Conservation (phyloP, 2,329 filamentous ascomycete genomes). For the Penicillium occitanis region DNA sequence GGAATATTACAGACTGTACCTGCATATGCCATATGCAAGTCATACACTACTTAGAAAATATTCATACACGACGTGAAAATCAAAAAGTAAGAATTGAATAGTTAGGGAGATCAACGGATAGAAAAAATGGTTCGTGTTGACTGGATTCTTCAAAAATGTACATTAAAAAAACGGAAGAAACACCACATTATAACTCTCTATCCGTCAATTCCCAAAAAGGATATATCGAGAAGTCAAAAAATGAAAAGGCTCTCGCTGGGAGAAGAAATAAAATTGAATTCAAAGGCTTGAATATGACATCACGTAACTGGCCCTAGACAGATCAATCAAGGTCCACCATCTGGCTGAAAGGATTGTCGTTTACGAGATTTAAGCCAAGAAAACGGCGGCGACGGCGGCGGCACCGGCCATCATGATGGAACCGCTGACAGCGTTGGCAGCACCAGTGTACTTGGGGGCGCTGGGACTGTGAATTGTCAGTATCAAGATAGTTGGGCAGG, state of each 20-base stretch:
- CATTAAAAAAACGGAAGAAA: slow-evolving; percentile 11
- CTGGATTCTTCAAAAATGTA: slow-evolving; percentile 15
- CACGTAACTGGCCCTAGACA: slow-evolving; percentile 1
- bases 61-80: background rate
- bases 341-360: background rate
- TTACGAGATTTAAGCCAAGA: slow-evolving; percentile 35
- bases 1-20: background rate
- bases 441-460: slow-evolving; percentile 32
- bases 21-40: slow-evolving; percentile 5
- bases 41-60: background rate
- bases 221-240: slow-evolving; percentile 9
- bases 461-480: slow-evolving; percentile 22
- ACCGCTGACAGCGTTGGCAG: slow-evolving; percentile 31
- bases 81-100: background rate
- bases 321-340: background rate
- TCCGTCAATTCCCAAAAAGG: slow-evolving; percentile 6
- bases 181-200: slow-evolving; percentile 15
- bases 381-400: slow-evolving; percentile 33
- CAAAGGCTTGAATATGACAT: slow-evolving; percentile 1
- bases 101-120: background rate
- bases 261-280: background rate
- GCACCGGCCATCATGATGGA: slow-evolving; percentile 35
- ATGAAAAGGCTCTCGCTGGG: background rate
- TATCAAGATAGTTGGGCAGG: background rate
- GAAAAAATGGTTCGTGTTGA: slow-evolving; percentile 10